Conservation (phyloP, 2,329 filamentous ascomycete genomes). For the Lachnellula subtilissima region DNA sequence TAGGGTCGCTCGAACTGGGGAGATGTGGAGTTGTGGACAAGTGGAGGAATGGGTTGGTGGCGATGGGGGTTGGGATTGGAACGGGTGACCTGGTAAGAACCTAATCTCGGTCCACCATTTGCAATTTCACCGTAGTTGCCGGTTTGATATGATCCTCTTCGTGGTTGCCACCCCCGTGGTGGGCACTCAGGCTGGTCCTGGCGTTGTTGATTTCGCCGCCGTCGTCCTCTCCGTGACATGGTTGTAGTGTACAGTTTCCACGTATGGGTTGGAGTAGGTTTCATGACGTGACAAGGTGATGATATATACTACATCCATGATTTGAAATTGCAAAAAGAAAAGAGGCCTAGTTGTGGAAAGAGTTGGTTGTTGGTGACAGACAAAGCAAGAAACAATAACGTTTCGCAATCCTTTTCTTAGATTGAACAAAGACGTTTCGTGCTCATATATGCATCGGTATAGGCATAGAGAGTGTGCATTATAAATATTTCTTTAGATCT, state of each 20-base stretch:
- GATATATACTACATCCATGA: background rate
- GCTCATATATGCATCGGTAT: background rate
- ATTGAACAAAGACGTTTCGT: too few species aligned
- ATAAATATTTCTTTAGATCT: background rate
- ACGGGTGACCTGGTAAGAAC: too few species aligned
- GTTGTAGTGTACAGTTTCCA: background rate
- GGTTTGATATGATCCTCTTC: slow-evolving; percentile 8
- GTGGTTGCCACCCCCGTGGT: background rate
- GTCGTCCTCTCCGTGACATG: background rate
- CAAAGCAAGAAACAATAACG: too few species aligned
- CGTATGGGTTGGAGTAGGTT: background rate
- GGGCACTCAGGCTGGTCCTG: background rate
- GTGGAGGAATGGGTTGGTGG: too few species aligned
- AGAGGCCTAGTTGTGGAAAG: too few species aligned
- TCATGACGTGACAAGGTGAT: background rate
- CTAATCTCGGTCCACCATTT: too few species aligned
- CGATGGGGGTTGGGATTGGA: too few species aligned
- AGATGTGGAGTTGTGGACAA: too few species aligned
- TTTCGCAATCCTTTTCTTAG: too few species aligned
- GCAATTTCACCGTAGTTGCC: background rate
- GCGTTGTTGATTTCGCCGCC: background rate
- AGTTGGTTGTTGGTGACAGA: too few species aligned
- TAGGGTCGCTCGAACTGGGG: too few species aligned
- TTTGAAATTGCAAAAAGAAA: too few species aligned
- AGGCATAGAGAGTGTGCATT: background rate